Evolutionary conservation across 106 monocot genomes (phyloP), one percentile per base, ranked within the genome.

Genomic region (Acorus calamus): DNA sequence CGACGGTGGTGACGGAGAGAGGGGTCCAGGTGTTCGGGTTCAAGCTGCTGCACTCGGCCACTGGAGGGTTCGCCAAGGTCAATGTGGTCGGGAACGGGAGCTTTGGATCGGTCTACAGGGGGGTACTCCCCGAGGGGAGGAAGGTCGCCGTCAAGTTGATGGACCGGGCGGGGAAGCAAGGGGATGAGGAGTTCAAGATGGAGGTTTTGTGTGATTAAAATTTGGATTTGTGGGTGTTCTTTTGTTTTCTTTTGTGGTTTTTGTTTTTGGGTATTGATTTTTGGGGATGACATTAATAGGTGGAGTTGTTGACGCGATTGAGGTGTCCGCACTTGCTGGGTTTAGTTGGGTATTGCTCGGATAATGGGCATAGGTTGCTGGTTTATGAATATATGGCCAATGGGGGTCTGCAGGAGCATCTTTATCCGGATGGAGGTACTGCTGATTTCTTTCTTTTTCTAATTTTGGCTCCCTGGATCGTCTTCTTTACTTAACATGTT

Each of bases 101-200:
- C 73, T 99, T 99, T 59, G 98, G 98, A 8, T 79, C 88, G 5
- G 98, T 99, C 10, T 92, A 88, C 65, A 72, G 75, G 55, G 98
- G 92, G 3, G 65, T 82, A 41, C 80, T 99, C 46, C 57, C 76
- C 3, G 88, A 92, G 64, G 92, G 92, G 53, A 71, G 92, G 73
- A 88, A 84, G 77, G 79, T 92, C 54, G 98, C 92, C 10, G 98
- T 92, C 52, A 99, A 99, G 83, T 77, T 92, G 43, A 99, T 99
- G 98, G 98, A 99, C 61, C 85, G 49, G 6, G 71, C 74, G 3
- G 92, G 98, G 53, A 92, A 77, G 71, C 98, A 99, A 61, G 98
- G 92, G 41, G 92, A 92, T 44, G 88, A 88, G 51, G 98, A 92
- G 83, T 99, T 92, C 75, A 79, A 88, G 55, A 88, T 99, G 92